Evolutionary conservation across 176 grass and related monocot species (phyloP), one percentile per base, ranked within the genome.

Genomic region (Phragmites australis): DNA sequence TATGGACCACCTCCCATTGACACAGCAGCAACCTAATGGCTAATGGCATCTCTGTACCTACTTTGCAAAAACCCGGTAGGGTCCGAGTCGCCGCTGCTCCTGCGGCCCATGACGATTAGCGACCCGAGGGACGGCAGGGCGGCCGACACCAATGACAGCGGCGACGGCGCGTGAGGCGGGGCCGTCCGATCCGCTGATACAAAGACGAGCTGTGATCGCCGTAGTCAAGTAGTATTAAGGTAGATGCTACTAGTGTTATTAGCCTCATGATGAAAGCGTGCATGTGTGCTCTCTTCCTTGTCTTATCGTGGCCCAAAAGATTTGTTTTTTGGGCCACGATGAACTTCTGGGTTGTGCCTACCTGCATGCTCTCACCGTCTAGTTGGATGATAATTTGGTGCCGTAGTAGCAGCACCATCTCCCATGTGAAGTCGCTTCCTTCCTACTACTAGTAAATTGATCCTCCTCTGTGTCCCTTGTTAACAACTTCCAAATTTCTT

Each of bases 1-100:
- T 21, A 3, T 25, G 6, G 10, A 47, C 82, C 61, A 68, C 62
- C 6, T 39, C 26, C 26, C 72, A 72, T 57, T 17, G 15, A 46
- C 49, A 41, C 44, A 45, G 34, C 34, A 37, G 34, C 34, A 37
- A 37, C 34, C 34, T 37, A 41, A 21, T 55, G 63, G 40, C 65
- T 68, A 27, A 68, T 46, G 21, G 80, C 26, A 57, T 52, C 64
- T 84, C 10, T 66, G 15, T 55, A 52, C 40, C 34, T 56, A 15
- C 5, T 15, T 15, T 7, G 1, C 27, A 5, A 55, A 61, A 4
- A 32, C 13, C 5, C 8, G 15, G 43, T 51, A 97, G 90, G 88
- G 37, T 87, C 83, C 17, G 93, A 93, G 80, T 87, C 86, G 60
- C 91, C 90, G 41, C 56, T 81, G 73, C 77, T n/a, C n/a, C n/a